Evolutionary conservation across 306 rosid genomes (phyloP).

Genomic region (Sphenostylis stenocarpa): DNA sequence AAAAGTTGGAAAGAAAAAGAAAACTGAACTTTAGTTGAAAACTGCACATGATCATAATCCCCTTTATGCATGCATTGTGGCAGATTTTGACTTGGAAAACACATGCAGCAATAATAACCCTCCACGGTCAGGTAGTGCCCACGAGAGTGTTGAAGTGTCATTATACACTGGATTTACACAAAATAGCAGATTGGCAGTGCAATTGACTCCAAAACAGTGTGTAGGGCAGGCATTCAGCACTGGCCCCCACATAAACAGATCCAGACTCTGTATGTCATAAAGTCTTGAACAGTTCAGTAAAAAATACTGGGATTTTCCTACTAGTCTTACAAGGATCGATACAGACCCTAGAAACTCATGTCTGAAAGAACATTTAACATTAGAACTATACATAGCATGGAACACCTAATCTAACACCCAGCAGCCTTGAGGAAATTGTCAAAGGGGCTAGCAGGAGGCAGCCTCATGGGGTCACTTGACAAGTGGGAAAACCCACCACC

Average conservation of each 20-base stretch:
- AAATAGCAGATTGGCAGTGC: not conserved
- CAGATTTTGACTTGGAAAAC: not conserved
- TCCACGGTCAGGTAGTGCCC: not conserved
- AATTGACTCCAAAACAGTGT: conserved; percentile 35
- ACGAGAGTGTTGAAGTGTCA: not conserved
- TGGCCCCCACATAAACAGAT: conserved; percentile 6
- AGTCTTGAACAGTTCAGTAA: not conserved
- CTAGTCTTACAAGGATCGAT: conserved; percentile 7
- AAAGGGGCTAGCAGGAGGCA: conserved; percentile 98
- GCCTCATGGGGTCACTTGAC: conserved; percentile 61
- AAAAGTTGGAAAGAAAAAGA: not conserved
- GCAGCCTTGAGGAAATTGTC: conserved; percentile 98
- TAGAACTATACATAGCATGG: conserved; percentile 26
- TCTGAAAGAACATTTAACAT: conserved; percentile 13
- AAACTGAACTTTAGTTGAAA: not conserved
- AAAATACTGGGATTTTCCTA: conserved; percentile 20
- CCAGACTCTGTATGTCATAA: not conserved
- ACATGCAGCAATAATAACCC: not conserved
- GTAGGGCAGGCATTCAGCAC: not conserved
- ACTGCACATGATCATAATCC: not conserved
- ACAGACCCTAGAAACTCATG: conserved; percentile 13
- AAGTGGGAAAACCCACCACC: conserved; percentile 35
- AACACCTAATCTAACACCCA: conserved; percentile 55
- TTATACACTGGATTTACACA: not conserved
- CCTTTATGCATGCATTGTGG: not conserved